Evolutionary conservation across 345 rosid species (phyloP).

Genomic region (Eucalyptus virginea): DNA sequence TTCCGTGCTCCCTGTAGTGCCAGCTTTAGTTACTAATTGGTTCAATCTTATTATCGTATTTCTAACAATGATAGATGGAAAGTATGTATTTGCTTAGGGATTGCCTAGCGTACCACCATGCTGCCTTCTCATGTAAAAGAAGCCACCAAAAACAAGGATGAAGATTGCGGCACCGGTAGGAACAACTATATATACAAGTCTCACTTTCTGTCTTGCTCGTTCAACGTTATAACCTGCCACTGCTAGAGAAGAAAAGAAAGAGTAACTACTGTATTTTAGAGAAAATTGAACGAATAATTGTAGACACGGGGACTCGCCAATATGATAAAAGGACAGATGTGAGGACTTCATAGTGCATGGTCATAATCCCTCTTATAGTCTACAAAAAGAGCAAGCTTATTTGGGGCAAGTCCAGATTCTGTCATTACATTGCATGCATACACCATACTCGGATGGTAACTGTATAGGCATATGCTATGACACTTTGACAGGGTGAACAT

Average conservation of each 20-base stretch:
- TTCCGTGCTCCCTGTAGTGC: slow-evolving; percentile 1
- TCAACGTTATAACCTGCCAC: not conserved
- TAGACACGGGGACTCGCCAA: not conserved
- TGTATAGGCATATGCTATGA: not conserved
- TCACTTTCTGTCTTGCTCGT: not conserved
- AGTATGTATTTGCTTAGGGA: not conserved
- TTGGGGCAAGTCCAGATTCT: not conserved
- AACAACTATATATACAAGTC: not conserved
- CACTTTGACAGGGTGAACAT: not conserved
- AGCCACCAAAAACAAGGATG: not conserved
- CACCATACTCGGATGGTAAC: not conserved
- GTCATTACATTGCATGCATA: not conserved
- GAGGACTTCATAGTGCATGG: not conserved
- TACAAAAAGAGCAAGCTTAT: not conserved
- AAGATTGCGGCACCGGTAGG: not conserved
- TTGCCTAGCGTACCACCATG: not conserved
- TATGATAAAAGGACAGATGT: not conserved
- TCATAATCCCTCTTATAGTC: not conserved
- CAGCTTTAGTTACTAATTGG: not conserved
- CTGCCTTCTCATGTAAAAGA: not conserved
- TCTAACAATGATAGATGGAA: not conserved
- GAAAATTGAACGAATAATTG: not conserved
- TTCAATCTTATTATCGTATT: not conserved
- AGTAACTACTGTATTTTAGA: not conserved
- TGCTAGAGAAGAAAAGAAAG: not conserved